Base-by-base conservation (phyloP, 805 yeast genomes). In the Metschnikowia rubicola region DNA sequence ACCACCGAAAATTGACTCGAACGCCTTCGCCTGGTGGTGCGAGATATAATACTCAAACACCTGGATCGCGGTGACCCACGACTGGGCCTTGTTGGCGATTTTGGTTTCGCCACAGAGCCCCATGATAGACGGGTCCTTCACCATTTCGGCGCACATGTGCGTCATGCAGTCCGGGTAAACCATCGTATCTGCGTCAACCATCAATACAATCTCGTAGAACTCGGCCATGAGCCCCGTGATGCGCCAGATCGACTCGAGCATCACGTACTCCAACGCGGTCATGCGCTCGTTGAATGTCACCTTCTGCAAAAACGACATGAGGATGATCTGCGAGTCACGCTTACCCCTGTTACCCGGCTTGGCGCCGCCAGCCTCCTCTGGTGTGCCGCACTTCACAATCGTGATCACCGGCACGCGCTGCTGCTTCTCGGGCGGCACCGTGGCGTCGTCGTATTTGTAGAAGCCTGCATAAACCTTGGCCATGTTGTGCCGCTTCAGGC, bases 401-500 rank as follows among this genome's bases (percentile, higher is more conserved):
- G 84, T 71, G 19, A 91, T 62, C 54, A 90, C 73, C 1, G 97
- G 97, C 21, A 87, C 87, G 53, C 89, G 77, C 63, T 87, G 91
- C 67, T 92, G 98, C 57, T 86, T 86, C 51, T 86, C 91, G 1
- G 71, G 68, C 2, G 92, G 88, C 37, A 90, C 82, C 1, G 92
- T 86, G 3, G 68, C 60, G 54, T 86, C 86, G 58, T 88, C 83
- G 62, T 91, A 94, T 56, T 84, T 84, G 71, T 94, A 94, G 64
- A 88, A 94, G 0, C 99, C 99, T 10, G 96, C 84, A 61, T 89
- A 92, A 2, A 92, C 90, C 67, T 91, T 92, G 29, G 99, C 97
- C 96, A 91, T 90, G 64, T 94, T 94, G 63, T 94, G 99, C 64
- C 99, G 84, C 70, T 89, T 94, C 4, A 87, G 59, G 57, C 99